Conservation (phyloP, 176 grass and related monocot species). For the sorghum (Sorghum bicolor) region DNA sequence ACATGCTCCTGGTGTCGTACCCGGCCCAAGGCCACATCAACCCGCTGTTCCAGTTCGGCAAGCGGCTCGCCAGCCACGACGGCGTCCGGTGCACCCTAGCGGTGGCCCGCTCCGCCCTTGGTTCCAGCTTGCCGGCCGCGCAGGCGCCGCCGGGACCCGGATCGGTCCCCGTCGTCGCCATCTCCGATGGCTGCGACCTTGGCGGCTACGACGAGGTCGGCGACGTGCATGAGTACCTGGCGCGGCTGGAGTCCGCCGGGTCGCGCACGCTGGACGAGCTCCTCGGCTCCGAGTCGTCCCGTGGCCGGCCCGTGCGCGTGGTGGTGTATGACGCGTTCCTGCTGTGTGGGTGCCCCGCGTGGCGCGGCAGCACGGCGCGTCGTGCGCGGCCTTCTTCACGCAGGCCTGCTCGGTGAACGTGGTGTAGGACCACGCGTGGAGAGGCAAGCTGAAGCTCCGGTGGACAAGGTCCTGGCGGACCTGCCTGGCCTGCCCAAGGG, state of each 20-base stretch:
- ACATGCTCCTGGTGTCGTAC: slow-evolving; percentile 60
- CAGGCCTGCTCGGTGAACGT: slow-evolving; percentile 53
- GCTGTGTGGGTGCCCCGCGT: slow-evolving; percentile 39
- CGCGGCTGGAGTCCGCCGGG: slow-evolving; percentile 33
- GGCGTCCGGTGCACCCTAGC: slow-evolving; percentile 50
- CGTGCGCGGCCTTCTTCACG: slow-evolving; percentile 58
- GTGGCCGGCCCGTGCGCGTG: slow-evolving; percentile 27
- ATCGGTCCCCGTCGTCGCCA: slow-evolving; percentile 24
- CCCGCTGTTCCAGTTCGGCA: slow-evolving; percentile 64
- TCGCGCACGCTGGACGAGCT: slow-evolving; percentile 47
- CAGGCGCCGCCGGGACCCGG: not conserved
- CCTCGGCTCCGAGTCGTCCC: slow-evolving; percentile 36
- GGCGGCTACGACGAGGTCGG: slow-evolving; percentile 30
- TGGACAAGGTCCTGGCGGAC: not conserved
- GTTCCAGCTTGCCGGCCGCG: too few relatives aligned
- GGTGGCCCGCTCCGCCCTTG: slow-evolving; percentile 41
- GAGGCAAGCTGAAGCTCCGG: slow-evolving; percentile 26
- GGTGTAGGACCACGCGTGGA: slow-evolving; percentile 42
- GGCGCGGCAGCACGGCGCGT: slow-evolving; percentile 28
- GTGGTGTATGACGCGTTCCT: slow-evolving; percentile 68
- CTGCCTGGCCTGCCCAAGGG: slow-evolving; percentile 30
- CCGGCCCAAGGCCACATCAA: slow-evolving; percentile 75
- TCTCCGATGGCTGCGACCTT: slow-evolving; percentile 43
- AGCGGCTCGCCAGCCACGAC: slow-evolving; percentile 31
- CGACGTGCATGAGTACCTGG: slow-evolving; percentile 32